Base-by-base conservation (phyloP, 345 rosid genomes). In the Salix dunnii region DNA sequence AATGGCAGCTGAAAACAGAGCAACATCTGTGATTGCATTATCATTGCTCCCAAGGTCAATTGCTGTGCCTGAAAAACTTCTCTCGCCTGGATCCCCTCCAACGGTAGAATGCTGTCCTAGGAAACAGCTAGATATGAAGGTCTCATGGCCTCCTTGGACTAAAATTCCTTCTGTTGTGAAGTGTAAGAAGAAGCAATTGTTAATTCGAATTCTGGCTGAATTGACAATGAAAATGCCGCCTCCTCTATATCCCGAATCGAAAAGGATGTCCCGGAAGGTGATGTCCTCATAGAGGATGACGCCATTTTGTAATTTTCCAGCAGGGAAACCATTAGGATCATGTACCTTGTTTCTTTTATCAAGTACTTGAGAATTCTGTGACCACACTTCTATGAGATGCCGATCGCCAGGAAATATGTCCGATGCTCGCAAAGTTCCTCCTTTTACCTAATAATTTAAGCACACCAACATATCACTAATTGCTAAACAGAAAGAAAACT, bases 351-450 rank as follows among this genome's bases (percentile, higher is more conserved):
- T 67, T 23, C 23, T 18, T 27, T 49, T 36, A n/a, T 58, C 33
- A 31, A 23, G 23, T 46, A 33, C 21, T 0, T 27, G 71, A 28
- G 90, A 84, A 79, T 75, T 80, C 5, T 91, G 82, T 13, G 94
- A 78, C 77, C 86, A 82, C 31, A 93, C 60, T 40, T 93, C 90
- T 0, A 91, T 76, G 16, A 93, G 84, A 86, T 93, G 87, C 4
- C 79, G 67, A 66, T 93, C 91, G n/a, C 63, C 82, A 0, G 94
- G 96, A 81, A 91, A 93, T 61, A 74, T 77, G 28, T 81, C 84
- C 0, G 96, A 86, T 33, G 96, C 97, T 1, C 91, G 83, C 63
- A 91, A 70, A 2, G 88, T 88, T 65, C 96, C 96, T n/a, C 91
- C 90, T 83, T 88, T 82, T 6, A 93, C 83, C 96, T 92, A 38